A percentile compares a stretch with the other conserved stretches of the same genome.
Evolutionary conservation across 495 filamentous ascomycete genomes (phyloP).

Genomic region (Neurospora sp.): DNA sequence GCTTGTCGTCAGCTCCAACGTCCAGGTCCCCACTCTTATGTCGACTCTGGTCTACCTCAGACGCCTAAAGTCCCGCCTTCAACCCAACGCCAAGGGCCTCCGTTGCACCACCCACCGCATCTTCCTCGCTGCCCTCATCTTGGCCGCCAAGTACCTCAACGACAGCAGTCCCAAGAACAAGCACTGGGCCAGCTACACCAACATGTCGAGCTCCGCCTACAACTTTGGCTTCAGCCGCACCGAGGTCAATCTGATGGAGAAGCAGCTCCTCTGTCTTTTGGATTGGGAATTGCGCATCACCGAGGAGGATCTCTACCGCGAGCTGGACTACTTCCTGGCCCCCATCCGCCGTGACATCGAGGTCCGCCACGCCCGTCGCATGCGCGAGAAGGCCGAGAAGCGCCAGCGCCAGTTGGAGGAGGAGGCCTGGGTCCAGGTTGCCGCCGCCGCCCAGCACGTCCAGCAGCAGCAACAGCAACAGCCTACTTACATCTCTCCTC

Average conservation of each 20-base stretch:
- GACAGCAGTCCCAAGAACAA: slow-evolving; percentile 99
- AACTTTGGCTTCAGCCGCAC: slow-evolving; percentile 85
- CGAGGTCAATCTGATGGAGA: slow-evolving; percentile 98
- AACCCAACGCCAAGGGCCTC: slow-evolving; percentile 92
- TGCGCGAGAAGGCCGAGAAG: slow-evolving; percentile 33
- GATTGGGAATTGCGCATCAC: slow-evolving; percentile 87
- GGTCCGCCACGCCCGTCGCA: slow-evolving; percentile 29
- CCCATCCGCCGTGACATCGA: slow-evolving; percentile 55
- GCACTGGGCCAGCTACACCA: slow-evolving; percentile 94
- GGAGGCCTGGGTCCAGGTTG: slow-evolving; percentile 12
- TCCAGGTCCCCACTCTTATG: slow-evolving; percentile 96
- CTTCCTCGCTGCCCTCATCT: slow-evolving; percentile 86
- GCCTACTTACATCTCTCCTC: slow-evolving; percentile 24
- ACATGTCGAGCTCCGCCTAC: slow-evolving; percentile 53
- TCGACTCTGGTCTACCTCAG: slow-evolving; percentile 86
- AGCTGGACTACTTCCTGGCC: slow-evolving; percentile 79
- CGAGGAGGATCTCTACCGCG: slow-evolving; percentile 72
- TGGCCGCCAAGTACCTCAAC: slow-evolving; percentile 94
- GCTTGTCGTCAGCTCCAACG: slow-evolving; percentile 83
- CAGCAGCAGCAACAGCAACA: not conserved
- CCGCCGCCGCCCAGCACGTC: slow-evolving; percentile 6
- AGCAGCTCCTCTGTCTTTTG: slow-evolving; percentile 85
- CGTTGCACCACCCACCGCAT: slow-evolving; percentile 96
- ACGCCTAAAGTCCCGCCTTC: slow-evolving; percentile 71
- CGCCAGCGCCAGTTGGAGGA: slow-evolving; percentile 22